phyloP scores from a whole-genome alignment of 768 basidiomycete genomes.

The Termitomyces heimii region DNA sequence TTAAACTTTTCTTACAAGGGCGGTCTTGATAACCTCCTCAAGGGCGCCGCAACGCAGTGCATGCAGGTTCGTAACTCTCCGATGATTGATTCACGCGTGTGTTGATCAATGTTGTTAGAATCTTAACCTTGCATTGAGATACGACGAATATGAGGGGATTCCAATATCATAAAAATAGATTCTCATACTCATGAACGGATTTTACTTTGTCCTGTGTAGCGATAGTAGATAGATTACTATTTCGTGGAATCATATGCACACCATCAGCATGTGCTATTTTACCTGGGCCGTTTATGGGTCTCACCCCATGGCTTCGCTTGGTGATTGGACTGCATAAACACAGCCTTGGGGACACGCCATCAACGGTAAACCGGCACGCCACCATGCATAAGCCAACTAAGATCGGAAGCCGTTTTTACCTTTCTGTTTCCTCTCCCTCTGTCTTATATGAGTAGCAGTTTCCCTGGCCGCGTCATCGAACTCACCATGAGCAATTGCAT shows the following conservation, averaged over 20 bases:
- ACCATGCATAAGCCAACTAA: neutral
- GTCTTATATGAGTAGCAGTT: neutral
- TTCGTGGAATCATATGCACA: neutral
- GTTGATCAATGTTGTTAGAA: constrained; percentile 44
- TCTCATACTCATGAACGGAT: neutral
- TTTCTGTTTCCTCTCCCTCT: neutral
- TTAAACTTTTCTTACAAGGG: constrained; percentile 43
- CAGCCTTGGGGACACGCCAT: constrained; percentile 12
- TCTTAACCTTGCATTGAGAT: constrained; percentile 84
- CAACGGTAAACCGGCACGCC: neutral
- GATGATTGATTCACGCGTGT: neutral
- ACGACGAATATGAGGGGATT: constrained; percentile 81
- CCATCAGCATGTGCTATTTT: neutral
- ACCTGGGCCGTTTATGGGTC: neutral
- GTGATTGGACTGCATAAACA: constrained; percentile 1
- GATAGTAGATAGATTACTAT: neutral
- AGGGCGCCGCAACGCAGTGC: constrained; percentile 99
- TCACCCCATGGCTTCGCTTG: neutral
- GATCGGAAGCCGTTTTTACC: neutral
- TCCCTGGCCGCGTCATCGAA: neutral
- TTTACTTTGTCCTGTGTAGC: neutral
- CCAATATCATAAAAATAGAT: constrained; percentile 22
- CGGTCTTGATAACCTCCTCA: constrained; percentile 92
- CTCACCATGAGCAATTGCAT: neutral
- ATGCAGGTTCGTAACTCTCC: constrained; percentile 58